Evolutionary conservation across 106 monocot genomes (phyloP), one percentile per base, ranked within the genome.

Genomic region (Cymbidium sinense): DNA sequence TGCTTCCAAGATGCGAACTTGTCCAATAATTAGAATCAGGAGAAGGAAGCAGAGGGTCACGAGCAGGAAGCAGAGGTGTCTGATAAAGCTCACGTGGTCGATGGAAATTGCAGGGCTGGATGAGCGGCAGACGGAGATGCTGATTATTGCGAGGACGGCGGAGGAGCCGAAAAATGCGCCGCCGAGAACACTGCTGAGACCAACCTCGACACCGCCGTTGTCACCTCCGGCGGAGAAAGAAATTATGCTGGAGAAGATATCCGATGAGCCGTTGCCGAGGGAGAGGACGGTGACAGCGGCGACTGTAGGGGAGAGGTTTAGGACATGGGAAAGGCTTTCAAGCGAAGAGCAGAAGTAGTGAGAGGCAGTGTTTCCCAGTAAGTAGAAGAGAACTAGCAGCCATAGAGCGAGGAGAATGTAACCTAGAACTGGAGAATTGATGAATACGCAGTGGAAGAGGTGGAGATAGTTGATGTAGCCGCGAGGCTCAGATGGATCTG

Each of bases 91-190:
- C 47, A 52, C 21, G 0, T 31, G 65, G 10, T 88, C 77, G 70
- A 85, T 71, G 41, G 23, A 17, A 25, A 80, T 73, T 10, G 15
- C 51, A 7, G 69, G 39, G 6, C 23, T 2, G 65, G 73, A 18
- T 2, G 74, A 44, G 74, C n/a, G 44, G 39, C 54, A 20, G 10
- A 79, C 70, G 70, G 18, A 25, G 52, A 82, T 58, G 79, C 73
- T 58, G 33, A 84, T 79, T 8, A 74, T n/a, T 12, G 76, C 82
- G 2, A 77, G 79, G 3, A 82, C 85, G 7, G 85, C 85, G 36
- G 75, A 85, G 1, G 90, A 81, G 19, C 87, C 84, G 77, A 91
- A 88, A 65, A 91, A 86, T 0, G 84, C 91, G 10, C 91, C 86
- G 5, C 91, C 88, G 23, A 91, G 78, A 0, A 91, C 78, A 43